These are phyloP conservation scores for Neocucurbitaria cava DNA, from an alignment of 2,329 filamentous ascomycete genomes.

Conservation along the genomic window DNA sequence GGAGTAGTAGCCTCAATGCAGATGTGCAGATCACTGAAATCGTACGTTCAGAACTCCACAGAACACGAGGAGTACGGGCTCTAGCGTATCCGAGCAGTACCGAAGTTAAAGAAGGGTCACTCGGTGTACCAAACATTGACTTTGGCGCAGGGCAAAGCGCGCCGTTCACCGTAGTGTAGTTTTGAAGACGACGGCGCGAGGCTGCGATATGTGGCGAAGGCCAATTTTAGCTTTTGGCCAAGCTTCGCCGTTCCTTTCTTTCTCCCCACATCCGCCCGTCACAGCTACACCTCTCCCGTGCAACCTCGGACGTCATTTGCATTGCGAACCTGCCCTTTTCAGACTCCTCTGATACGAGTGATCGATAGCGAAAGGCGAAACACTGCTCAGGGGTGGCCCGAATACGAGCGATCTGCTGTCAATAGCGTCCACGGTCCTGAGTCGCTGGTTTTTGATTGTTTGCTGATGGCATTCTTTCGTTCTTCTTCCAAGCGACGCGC, in stretches of 20 bases:
- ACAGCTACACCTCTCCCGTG: background rate
- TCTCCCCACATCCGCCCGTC: background rate
- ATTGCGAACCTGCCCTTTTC: background rate
- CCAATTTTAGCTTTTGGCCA: background rate
- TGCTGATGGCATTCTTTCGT: background rate
- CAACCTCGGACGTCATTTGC: background rate
- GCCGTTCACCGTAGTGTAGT: background rate
- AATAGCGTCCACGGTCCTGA: background rate
- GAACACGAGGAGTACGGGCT: background rate
- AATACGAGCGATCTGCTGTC: background rate
- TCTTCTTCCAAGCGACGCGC: slow-evolving; percentile 2
- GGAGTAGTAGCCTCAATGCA: too few species aligned
- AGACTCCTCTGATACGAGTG: background rate
- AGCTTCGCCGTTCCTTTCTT: background rate
- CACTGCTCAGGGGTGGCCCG: background rate
- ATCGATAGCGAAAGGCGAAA: background rate
- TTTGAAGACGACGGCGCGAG: background rate
- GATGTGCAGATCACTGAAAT: too few species aligned
- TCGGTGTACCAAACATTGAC: background rate
- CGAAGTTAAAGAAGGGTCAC: background rate
- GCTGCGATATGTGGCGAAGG: background rate
- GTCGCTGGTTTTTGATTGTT: background rate
- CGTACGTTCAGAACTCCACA: background rate
- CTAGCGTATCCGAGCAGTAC: background rate
- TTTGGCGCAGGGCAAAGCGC: background rate